Evolutionary conservation across 2,329 filamentous ascomycete genomes (phyloP), one percentile per base, ranked within the genome.

Genomic region (Fusarium beomiforme): DNA sequence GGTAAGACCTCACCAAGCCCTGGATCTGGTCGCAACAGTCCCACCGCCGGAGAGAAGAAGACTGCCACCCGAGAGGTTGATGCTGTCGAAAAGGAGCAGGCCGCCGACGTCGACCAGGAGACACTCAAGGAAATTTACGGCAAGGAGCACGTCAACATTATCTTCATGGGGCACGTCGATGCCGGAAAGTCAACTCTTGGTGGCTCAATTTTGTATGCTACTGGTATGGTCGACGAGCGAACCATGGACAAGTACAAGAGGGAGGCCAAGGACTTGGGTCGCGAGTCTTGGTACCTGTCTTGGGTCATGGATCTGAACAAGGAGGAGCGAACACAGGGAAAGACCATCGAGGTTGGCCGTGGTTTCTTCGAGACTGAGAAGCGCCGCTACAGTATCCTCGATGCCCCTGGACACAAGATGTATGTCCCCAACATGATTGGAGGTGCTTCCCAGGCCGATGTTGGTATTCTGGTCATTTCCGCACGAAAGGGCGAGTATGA

Each of bases 391-490:
- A 96, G 93, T 77, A 97, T 99, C 72, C 88, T 99, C 51, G 96
- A 99, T 82, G 96, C 96, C 1, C 96, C 96, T 14, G 96, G 95
- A 21, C 95, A 99, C 88, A 98, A 98, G 86, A 98, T 93, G 4
- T 99, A 96, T 75, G 96, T 99, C 21, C 95, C 96, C 50, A 96
- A 92, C 87, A 99, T 99, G 96, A 97, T 99, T 79, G 95, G 95
- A 75, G 94, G 94, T 80, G 94, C 94, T 34, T 95, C 94, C 16
- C 94, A 97, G 83, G 94, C 94, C 51, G 94, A 97, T 81, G 91
- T 99, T 34, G 96, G 96, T 80, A 93, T 98, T 76, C 88, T 99
- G 49, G 96, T 99, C 79, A 98, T 98, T 78, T 97, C 93, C 55
- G 94, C 96, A 43, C 92, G 96, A 78, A 98, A 98, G 87, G 96